Evolutionary conservation across 495 filamentous ascomycete species (phyloP).

Genomic region (Neurospora sp.): DNA sequence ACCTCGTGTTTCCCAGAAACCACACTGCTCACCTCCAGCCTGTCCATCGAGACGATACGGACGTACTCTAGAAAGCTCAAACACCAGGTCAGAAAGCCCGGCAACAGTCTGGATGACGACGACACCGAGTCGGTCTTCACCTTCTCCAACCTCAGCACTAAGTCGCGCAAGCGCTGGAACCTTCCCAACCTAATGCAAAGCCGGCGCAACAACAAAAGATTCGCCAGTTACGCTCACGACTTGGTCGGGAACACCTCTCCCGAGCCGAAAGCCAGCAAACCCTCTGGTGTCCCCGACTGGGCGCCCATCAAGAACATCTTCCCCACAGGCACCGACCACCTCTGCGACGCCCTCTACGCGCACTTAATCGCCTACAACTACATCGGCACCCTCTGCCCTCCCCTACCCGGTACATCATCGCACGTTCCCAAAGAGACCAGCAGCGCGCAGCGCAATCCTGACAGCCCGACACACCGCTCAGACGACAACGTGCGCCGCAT

Average conservation of each 20-base stretch:
- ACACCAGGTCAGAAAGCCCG: conserved; percentile 8
- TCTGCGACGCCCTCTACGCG: conserved; percentile 55
- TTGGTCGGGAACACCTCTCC: background rate
- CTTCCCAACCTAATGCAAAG: conserved; percentile 9
- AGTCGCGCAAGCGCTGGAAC: conserved; percentile 14
- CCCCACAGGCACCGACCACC: conserved; percentile 40
- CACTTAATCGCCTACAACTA: conserved; percentile 55
- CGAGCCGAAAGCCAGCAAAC: background rate
- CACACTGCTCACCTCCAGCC: conserved; percentile 34
- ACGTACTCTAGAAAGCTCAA: conserved; percentile 32
- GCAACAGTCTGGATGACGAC: background rate
- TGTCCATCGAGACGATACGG: conserved; percentile 38
- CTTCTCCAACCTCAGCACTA: conserved; percentile 1
- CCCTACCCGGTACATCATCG: conserved; percentile 1
- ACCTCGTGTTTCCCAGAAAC: conserved; percentile 36
- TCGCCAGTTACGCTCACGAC: background rate
- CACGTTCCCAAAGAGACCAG: background rate
- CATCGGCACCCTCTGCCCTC: conserved; percentile 34
- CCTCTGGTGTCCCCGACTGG: conserved; percentile 21
- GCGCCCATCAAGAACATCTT: conserved; percentile 49
- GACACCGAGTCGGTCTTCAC: conserved; percentile 14
- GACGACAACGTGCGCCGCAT: conserved; percentile 14
- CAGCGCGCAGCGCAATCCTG: background rate
- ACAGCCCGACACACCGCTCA: conserved; percentile 1
- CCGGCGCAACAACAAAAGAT: conserved; percentile 7